These are phyloP conservation scores for Nannizziopsis arthrosporioides DNA, from an alignment of 2,329 filamentous ascomycete species.

Conservation along the genomic window DNA sequence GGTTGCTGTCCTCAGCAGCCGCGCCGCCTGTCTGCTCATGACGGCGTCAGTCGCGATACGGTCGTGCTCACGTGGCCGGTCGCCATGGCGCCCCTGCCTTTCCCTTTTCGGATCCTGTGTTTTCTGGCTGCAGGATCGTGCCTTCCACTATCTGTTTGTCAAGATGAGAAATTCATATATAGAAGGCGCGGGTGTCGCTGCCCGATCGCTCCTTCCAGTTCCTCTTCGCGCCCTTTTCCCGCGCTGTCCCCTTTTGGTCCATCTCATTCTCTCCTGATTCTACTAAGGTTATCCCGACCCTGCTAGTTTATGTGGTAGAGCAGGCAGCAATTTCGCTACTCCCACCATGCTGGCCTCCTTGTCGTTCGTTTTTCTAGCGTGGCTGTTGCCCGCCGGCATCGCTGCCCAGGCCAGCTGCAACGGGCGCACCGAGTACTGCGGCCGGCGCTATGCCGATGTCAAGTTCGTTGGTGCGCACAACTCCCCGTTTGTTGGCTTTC, in stretches of 20 bases:
- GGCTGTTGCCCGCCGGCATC: slow-evolving; percentile 5
- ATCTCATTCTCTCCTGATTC: not conserved
- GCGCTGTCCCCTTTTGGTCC: not conserved
- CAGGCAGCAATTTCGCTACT: not conserved
- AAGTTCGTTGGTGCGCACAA: slow-evolving; percentile 55
- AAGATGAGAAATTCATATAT: too few relatives aligned
- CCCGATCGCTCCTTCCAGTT: too few relatives aligned
- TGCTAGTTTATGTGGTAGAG: too few relatives aligned
- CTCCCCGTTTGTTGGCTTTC: slow-evolving; percentile 49
- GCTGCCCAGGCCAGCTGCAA: slow-evolving; percentile 39
- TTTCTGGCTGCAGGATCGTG: too few relatives aligned
- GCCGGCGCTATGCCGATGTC: slow-evolving; percentile 47
- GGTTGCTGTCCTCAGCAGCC: not conserved
- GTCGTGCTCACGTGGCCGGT: not conserved
- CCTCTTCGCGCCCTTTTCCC: too few relatives aligned
- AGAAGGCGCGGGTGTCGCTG: too few relatives aligned
- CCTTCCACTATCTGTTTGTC: too few relatives aligned
- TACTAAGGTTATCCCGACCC: too few relatives aligned
- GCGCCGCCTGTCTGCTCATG: not conserved
- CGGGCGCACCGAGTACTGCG: slow-evolving; percentile 45
- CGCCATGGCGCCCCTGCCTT: too few relatives aligned
- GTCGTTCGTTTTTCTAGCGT: slow-evolving; percentile 1
- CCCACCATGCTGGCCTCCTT: slow-evolving; percentile 7
- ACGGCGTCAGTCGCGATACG: slow-evolving; percentile 3
- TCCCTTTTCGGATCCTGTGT: too few relatives aligned